These are phyloP conservation scores for Amaranthus palmeri DNA, from an alignment of 148 eudicot species.

Conservation along the genomic window DNA sequence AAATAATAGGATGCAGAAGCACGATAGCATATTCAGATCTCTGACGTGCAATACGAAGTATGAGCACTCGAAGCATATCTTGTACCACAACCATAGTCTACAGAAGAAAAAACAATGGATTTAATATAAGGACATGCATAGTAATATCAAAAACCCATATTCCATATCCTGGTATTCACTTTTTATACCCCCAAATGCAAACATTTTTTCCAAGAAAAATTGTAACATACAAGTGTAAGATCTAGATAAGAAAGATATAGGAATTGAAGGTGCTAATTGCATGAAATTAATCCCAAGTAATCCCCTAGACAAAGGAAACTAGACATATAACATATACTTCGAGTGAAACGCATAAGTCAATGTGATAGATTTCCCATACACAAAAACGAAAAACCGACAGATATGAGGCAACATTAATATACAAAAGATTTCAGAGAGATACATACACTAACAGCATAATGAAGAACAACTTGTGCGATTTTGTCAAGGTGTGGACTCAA, in stretches of 20 bases:
- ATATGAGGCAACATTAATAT: neutral
- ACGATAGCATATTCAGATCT: constrained; percentile 52
- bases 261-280: too few species aligned
- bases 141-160: neutral
- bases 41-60: constrained; percentile 70
- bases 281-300: too few species aligned
- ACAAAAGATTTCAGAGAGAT: constrained; percentile 9
- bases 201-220: too few species aligned
- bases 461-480: constrained; percentile 67
- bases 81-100: constrained; percentile 80
- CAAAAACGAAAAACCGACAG: too few species aligned
- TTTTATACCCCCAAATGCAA: too few species aligned
- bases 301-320: too few species aligned
- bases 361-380: too few species aligned
- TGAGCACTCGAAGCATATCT: constrained; percentile 87
- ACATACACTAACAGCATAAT: constrained; percentile 89
- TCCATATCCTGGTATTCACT: neutral
- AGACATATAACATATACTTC: too few species aligned
- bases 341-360: too few species aligned
- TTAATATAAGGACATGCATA: neutral
- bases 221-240: too few species aligned
- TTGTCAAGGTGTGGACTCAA: constrained; percentile 68
- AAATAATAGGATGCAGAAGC: constrained; percentile 67
- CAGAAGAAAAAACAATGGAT: constrained; percentile 12
- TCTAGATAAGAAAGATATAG: too few species aligned